These are phyloP conservation scores for Dactylis glomerata DNA, from an alignment of 176 grass and related monocot species.

Conservation along the genomic window DNA sequence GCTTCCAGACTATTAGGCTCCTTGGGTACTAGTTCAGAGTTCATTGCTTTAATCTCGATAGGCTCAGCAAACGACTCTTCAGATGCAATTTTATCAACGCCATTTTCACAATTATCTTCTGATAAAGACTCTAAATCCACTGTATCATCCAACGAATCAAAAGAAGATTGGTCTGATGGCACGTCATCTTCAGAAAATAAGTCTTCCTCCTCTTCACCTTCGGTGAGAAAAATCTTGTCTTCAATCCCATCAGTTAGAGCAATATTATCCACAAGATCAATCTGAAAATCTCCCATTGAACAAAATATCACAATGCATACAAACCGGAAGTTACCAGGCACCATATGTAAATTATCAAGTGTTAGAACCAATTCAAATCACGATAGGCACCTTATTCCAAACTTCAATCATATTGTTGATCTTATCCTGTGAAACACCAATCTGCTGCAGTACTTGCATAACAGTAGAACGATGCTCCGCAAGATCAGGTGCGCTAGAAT, in stretches of 20 bases:
- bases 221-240: constrained; percentile 33
- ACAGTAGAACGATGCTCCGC: constrained; percentile 76
- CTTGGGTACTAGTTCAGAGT: constrained; percentile 16
- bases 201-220: constrained; percentile 46
- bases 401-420: constrained; percentile 96
- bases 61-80: constrained; percentile 30
- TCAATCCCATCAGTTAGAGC: constrained; percentile 35
- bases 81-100: constrained; percentile 6
- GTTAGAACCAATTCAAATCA: constrained; percentile 20
- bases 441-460: constrained; percentile 87
- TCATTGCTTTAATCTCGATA: constrained; percentile 9
- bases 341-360: constrained; percentile 16
- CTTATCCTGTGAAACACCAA: constrained; percentile 80
- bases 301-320: constrained; percentile 16
- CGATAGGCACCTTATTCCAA: constrained; percentile 81
- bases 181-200: constrained; percentile 45
- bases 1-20: constrained; percentile 16
- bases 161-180: constrained; percentile 48
- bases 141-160: constrained; percentile 49
- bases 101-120: constrained; percentile 31
- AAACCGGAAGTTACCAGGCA: constrained; percentile 11
- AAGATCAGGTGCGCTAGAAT: constrained; percentile 77
- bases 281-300: constrained; percentile 35
- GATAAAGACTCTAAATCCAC: constrained; percentile 38
- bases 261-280: constrained; percentile 67